phyloP scores from a whole-genome alignment of 2,329 filamentous ascomycete genomes.

The Aspergillus sp. region DNA sequence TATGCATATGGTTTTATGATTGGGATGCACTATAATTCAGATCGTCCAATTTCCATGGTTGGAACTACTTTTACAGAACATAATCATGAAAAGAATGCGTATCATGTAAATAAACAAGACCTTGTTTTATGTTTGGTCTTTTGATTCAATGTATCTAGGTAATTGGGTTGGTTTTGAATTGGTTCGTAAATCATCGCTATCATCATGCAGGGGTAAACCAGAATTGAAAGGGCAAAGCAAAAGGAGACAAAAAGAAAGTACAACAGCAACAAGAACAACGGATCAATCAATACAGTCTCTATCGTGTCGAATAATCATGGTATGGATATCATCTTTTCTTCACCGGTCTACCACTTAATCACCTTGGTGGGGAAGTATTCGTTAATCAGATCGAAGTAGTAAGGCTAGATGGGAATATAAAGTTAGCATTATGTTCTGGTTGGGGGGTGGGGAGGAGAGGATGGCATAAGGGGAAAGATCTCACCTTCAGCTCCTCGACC shows the following conservation, averaged over 20 bases:
- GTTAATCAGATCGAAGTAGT: conserved; percentile 72
- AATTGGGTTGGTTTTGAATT: not conserved
- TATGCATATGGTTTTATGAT: too few species aligned
- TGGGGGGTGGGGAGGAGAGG: not conserved
- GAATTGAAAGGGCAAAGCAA: not conserved
- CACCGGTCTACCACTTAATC: conserved; percentile 61
- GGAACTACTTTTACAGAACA: too few species aligned
- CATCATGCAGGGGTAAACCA: not conserved
- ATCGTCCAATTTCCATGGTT: too few species aligned
- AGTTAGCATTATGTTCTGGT: conserved; percentile 13
- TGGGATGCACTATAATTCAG: too few species aligned
- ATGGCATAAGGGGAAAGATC: conserved; percentile 12
- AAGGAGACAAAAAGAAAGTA: not conserved
- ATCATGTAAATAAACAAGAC: not conserved
- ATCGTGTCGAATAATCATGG: not conserved
- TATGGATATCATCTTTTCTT: not conserved
- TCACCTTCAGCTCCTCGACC: conserved; percentile 71
- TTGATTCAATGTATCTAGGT: not conserved
- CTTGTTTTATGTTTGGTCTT: too few species aligned
- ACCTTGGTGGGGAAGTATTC: conserved; percentile 70
- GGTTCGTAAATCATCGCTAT: conserved; percentile 10
- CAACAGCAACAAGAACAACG: not conserved
- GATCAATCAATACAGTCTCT: not conserved
- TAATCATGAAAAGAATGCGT: not conserved
- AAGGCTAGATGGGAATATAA: conserved; percentile 49